These are phyloP conservation scores for Xerophyta viscosa DNA, from an alignment of 106 monocot genomes.

Conservation along the genomic window DNA sequence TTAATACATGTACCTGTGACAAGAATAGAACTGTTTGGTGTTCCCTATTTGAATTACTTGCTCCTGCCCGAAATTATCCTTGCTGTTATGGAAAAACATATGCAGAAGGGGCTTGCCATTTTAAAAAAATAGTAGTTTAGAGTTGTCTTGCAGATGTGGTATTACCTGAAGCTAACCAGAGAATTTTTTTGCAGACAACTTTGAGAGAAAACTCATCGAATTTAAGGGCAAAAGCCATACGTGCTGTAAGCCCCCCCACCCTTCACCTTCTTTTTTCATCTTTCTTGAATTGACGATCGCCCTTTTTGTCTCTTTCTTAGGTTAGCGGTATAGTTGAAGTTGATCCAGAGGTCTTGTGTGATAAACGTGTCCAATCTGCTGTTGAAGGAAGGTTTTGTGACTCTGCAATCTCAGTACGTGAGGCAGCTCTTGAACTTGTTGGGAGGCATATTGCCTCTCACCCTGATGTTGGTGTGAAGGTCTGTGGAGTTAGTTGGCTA, in stretches of 20 bases:
- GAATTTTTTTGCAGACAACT: conserved; percentile 75
- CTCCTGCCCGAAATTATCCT: too few species aligned
- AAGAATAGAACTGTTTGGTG: too few species aligned
- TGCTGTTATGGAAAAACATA: too few species aligned
- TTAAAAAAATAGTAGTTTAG: too few species aligned
- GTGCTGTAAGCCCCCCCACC: conserved; percentile 62
- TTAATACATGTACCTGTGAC: too few species aligned
- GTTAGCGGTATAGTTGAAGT: conserved; percentile 93
- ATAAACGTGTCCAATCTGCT: conserved; percentile 86
- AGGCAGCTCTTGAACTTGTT: conserved; percentile 99
- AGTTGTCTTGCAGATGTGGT: too few species aligned
- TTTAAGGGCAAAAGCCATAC: conserved; percentile 86
- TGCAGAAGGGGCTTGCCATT: too few species aligned
- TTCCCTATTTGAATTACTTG: too few species aligned
- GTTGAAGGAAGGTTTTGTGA: conserved; percentile 99
- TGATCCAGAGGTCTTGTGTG: conserved; percentile 95
- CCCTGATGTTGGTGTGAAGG: conserved; percentile 98
- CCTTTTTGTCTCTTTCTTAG: conserved; percentile 4
- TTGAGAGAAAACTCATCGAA: conserved; percentile 94
- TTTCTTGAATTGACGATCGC: not conserved
- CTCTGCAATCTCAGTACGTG: conserved; percentile 94
- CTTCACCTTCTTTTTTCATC: not conserved
- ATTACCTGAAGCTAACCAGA: too few species aligned
- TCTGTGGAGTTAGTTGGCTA: conserved; percentile 11
- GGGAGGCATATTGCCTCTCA: conserved; percentile 98